Conservation (phyloP, 2,329 filamentous ascomycete genomes). For the Coleophoma cylindrospora region DNA sequence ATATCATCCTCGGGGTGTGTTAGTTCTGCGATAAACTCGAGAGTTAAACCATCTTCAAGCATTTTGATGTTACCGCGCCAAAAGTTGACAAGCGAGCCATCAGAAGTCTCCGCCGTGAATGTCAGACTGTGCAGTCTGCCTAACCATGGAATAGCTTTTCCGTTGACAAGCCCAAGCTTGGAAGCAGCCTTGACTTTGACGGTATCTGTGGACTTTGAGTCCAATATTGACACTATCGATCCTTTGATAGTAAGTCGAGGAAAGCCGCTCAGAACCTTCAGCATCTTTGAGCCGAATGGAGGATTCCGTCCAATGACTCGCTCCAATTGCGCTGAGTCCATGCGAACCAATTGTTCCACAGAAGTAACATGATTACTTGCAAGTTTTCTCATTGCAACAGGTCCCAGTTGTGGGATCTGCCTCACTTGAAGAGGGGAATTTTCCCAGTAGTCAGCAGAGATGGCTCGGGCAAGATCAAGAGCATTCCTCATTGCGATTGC, state of each 20-base stretch:
- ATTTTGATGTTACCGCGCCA: slow-evolving; percentile 59
- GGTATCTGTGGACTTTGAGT: slow-evolving; percentile 29
- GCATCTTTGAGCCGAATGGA: slow-evolving; percentile 70
- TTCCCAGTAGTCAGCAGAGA: slow-evolving; percentile 73
- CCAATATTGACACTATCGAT: slow-evolving; percentile 25
- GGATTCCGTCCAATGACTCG: slow-evolving; percentile 72
- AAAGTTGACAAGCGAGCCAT: slow-evolving; percentile 66
- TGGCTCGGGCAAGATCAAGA: slow-evolving; percentile 71
- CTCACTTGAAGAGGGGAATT: slow-evolving; percentile 74
- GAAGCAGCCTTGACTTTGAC: slow-evolving; percentile 60
- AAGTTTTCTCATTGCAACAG: slow-evolving; percentile 70
- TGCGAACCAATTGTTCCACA: slow-evolving; percentile 63
- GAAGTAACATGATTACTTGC: slow-evolving; percentile 64
- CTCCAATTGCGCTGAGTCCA: slow-evolving; percentile 71
- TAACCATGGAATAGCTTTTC: slow-evolving; percentile 57
- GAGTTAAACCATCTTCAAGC: slow-evolving; percentile 50
- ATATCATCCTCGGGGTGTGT: slow-evolving; percentile 51
- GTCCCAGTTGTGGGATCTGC: slow-evolving; percentile 75
- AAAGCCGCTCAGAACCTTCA: slow-evolving; percentile 63
- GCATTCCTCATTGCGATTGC: slow-evolving; percentile 62
- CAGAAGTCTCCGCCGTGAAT: slow-evolving; percentile 66
- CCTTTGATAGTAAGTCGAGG: slow-evolving; percentile 48
- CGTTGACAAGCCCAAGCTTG: slow-evolving; percentile 68
- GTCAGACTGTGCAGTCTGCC: slow-evolving; percentile 64
- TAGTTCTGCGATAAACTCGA: slow-evolving; percentile 55